Conservation (phyloP, 2,329 filamentous ascomycete species). For the Emergomyces orientalis region DNA sequence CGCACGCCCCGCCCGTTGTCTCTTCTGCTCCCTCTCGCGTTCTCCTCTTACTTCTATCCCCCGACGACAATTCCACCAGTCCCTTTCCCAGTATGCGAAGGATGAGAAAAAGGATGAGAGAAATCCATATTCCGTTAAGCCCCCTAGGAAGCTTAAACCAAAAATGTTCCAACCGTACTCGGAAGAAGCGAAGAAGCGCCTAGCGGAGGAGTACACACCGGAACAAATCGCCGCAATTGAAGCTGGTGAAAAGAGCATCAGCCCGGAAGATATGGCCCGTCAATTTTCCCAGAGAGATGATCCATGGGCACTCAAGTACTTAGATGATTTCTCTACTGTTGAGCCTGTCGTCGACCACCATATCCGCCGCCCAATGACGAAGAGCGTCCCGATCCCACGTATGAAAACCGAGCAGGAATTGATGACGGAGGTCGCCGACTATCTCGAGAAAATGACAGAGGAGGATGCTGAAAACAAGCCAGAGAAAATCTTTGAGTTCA, state of each 20-base stretch:
- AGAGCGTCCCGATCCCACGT: slow-evolving; percentile 48
- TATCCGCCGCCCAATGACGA: slow-evolving; percentile 42
- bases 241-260: slow-evolving; percentile 68
- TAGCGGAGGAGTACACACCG: slow-evolving; percentile 63
- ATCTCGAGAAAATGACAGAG: slow-evolving; percentile 25
- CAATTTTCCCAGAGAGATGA: slow-evolving; percentile 66
- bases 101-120: slow-evolving; percentile 14
- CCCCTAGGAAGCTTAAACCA: slow-evolving; percentile 18
- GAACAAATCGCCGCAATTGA: slow-evolving; percentile 74
- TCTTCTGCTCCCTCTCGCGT: slow-evolving; percentile 42
- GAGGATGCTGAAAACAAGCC: slow-evolving; percentile 34
- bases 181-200: slow-evolving; percentile 51
- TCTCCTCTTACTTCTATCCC: slow-evolving; percentile 33
- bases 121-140: slow-evolving; percentile 22
- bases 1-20: slow-evolving; percentile 40
- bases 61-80: slow-evolving; percentile 43
- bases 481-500: slow-evolving; percentile 38
- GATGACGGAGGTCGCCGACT: slow-evolving; percentile 45
- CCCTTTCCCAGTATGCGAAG: slow-evolving; percentile 29
- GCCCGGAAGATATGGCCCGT: slow-evolving; percentile 61
- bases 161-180: slow-evolving; percentile 51
- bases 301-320: slow-evolving; percentile 61
- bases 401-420: slow-evolving; percentile 51
- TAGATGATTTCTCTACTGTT: slow-evolving; percentile 72
- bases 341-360: slow-evolving; percentile 69